Evolutionary conservation across 768 basidiomycete genomes (phyloP).

Genomic region (Serpula lacrymans): DNA sequence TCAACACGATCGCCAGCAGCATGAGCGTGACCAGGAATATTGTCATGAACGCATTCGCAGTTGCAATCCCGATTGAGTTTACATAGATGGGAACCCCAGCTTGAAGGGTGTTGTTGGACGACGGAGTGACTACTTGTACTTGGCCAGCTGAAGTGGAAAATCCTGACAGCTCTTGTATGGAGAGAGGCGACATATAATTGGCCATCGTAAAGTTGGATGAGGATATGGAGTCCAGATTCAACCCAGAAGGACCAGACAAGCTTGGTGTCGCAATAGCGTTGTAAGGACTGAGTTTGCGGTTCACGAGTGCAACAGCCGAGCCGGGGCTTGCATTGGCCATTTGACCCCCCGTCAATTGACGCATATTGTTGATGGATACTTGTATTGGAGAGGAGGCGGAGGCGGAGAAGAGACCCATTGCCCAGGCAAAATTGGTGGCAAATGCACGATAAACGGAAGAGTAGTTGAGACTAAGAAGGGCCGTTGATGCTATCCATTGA

Average conservation of each 20-base stretch:
- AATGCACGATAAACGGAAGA: slow-evolving; percentile 80
- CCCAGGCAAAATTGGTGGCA: slow-evolving; percentile 86
- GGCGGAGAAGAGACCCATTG: slow-evolving; percentile 66
- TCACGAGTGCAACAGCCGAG: slow-evolving; percentile 71
- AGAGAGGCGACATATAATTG: slow-evolving; percentile 2
- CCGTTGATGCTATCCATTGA: slow-evolving; percentile 80
- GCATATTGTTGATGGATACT: slow-evolving; percentile 75
- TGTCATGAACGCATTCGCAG: slow-evolving; percentile 88
- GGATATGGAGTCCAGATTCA: slow-evolving; percentile 11
- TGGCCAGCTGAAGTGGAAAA: slow-evolving; percentile 22
- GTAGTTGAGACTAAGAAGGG: slow-evolving; percentile 83
- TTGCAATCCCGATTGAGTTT: slow-evolving; percentile 73
- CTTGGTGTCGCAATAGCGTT: slow-evolving; percentile 36
- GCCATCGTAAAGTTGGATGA: slow-evolving; percentile 8
- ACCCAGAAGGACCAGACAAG: slow-evolving; percentile 1
- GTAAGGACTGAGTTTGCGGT: slow-evolving; percentile 79
- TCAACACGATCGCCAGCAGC: slow-evolving; percentile 56
- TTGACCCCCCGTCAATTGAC: slow-evolving; percentile 76
- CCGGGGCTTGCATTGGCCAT: slow-evolving; percentile 57
- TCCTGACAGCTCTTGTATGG: slow-evolving; percentile 22
- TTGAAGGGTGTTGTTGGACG: slow-evolving; percentile 63
- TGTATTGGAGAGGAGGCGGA: slow-evolving; percentile 62
- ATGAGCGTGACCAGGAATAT: slow-evolving; percentile 75
- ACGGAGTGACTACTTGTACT: slow-evolving; percentile 64
- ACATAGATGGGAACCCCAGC: slow-evolving; percentile 83